Conservation (phyloP, 768 basidiomycete genomes). For the Boletellus sp. region DNA sequence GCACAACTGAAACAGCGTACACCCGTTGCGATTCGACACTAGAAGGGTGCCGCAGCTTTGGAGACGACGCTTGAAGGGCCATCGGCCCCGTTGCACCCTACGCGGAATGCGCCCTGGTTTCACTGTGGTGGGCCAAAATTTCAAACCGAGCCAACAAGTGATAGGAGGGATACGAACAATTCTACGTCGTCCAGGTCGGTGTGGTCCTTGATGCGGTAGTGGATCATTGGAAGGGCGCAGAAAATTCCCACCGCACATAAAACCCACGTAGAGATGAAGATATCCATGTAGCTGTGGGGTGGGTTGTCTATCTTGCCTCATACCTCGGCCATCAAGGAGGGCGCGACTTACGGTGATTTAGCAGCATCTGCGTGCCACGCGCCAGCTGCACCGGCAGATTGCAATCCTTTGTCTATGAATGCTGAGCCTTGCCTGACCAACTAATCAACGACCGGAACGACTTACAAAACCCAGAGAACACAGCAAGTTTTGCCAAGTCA, state of each 20-base stretch:
- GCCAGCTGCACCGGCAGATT: conserved; percentile 70
- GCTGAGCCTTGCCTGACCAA: conserved; percentile 53
- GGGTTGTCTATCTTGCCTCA: not conserved
- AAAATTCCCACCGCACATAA: conserved; percentile 62
- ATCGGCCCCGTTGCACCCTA: not conserved
- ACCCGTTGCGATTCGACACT: not conserved
- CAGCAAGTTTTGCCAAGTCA: conserved; percentile 71
- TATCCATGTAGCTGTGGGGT: conserved; percentile 53
- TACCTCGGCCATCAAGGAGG: conserved; percentile 38
- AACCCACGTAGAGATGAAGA: conserved; percentile 72
- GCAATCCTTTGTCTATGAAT: conserved; percentile 64
- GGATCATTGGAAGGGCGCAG: conserved; percentile 70
- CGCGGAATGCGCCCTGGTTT: conserved; percentile 1
- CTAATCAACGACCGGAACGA: not conserved
- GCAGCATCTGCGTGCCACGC: conserved; percentile 70
- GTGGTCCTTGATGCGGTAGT: conserved; percentile 60
- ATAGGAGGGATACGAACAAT: conserved; percentile 34
- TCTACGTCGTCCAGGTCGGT: conserved; percentile 45
- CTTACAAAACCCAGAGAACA: conserved; percentile 81
- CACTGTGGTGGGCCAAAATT: conserved; percentile 6
- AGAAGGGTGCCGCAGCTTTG: not conserved
- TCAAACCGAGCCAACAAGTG: conserved; percentile 1
- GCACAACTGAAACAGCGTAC: not conserved
- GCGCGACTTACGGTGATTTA: conserved; percentile 50
- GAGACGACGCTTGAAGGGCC: not conserved